These are phyloP conservation scores for Ogataea thermomethanolica DNA, from an alignment of 805 yeast genomes.

Conservation along the genomic window DNA sequence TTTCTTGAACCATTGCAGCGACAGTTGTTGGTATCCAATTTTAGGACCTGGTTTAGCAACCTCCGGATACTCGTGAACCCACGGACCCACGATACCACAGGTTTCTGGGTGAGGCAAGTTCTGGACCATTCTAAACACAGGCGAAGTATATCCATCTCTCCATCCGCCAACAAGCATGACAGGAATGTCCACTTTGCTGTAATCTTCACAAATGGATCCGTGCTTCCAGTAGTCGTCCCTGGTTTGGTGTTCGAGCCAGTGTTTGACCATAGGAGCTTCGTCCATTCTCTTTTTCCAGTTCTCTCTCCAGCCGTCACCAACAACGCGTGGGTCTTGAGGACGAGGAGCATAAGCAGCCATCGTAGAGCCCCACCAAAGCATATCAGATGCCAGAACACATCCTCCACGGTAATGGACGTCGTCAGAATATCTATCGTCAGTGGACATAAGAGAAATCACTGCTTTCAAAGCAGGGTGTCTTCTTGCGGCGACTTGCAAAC, in stretches of 20 bases:
- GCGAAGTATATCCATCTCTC: constrained; percentile 45
- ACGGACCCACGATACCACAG: constrained; percentile 41
- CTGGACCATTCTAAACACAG: constrained; percentile 42
- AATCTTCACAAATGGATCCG: constrained; percentile 44
- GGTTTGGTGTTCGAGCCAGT: constrained; percentile 43
- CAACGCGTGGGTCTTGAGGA: constrained; percentile 43
- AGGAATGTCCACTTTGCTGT: constrained; percentile 38
- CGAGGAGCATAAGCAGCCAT: constrained; percentile 43
- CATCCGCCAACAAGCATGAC: constrained; percentile 45
- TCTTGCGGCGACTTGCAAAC: constrained; percentile 43
- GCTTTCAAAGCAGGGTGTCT: constrained; percentile 45
- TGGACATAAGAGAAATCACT: constrained; percentile 42
- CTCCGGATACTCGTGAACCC: constrained; percentile 50
- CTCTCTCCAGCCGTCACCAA: constrained; percentile 37
- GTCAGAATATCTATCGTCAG: constrained; percentile 46
- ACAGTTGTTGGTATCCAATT: constrained; percentile 42
- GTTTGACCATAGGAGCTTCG: constrained; percentile 38
- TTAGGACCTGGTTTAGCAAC: constrained; percentile 45
- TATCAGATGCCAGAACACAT: constrained; percentile 41
- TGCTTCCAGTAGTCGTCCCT: constrained; percentile 47
- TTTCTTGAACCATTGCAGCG: constrained; percentile 40
- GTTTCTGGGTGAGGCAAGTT: constrained; percentile 40
- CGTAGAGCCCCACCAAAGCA: constrained; percentile 50
- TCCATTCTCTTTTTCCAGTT: constrained; percentile 41
- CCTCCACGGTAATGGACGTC: constrained; percentile 51